Evolutionary conservation across 2,329 filamentous ascomycete species (phyloP).

Genomic region (Colletotrichum sublineola): DNA sequence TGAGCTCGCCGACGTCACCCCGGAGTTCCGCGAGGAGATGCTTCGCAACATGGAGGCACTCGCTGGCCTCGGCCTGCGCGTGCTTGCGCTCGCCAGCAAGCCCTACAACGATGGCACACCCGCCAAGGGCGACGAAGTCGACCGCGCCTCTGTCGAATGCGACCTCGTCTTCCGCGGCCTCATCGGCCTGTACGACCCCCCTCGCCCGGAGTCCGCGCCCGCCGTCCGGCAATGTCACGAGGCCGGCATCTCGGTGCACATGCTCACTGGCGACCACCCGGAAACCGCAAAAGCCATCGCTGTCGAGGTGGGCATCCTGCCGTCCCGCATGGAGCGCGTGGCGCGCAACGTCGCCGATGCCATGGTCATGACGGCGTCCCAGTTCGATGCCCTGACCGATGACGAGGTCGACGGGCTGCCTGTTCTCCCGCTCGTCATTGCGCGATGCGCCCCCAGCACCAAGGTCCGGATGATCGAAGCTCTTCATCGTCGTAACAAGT

Average conservation of each 20-base stretch:
- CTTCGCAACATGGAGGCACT: slow-evolving; percentile 75
- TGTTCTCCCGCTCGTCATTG: slow-evolving; percentile 76
- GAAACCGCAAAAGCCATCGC: slow-evolving; percentile 74
- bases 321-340: slow-evolving; percentile 60
- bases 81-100: slow-evolving; percentile 73
- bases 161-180: slow-evolving; percentile 75
- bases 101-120: slow-evolving; percentile 50
- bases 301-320: slow-evolving; percentile 71
- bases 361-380: slow-evolving; percentile 74
- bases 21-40: slow-evolving; percentile 67
- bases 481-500: slow-evolving; percentile 73
- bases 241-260: slow-evolving; percentile 75
- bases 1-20: slow-evolving; percentile 58
- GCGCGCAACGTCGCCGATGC: slow-evolving; percentile 66
- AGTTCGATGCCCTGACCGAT: slow-evolving; percentile 74
- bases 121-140: slow-evolving; percentile 59
- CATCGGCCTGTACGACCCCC: slow-evolving; percentile 79
- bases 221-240: slow-evolving; percentile 71
- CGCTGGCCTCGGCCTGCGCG: slow-evolving; percentile 73
- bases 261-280: slow-evolving; percentile 77
- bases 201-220: slow-evolving; percentile 74
- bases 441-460: slow-evolving; percentile 76
- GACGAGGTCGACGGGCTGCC: slow-evolving; percentile 74
- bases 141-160: slow-evolving; percentile 69
- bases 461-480: slow-evolving; percentile 83